Evolutionary conservation across 1,284 basidiomycete genomes (phyloP), one percentile per base, ranked within the genome.

Genomic region (Pterulicium gracile): DNA sequence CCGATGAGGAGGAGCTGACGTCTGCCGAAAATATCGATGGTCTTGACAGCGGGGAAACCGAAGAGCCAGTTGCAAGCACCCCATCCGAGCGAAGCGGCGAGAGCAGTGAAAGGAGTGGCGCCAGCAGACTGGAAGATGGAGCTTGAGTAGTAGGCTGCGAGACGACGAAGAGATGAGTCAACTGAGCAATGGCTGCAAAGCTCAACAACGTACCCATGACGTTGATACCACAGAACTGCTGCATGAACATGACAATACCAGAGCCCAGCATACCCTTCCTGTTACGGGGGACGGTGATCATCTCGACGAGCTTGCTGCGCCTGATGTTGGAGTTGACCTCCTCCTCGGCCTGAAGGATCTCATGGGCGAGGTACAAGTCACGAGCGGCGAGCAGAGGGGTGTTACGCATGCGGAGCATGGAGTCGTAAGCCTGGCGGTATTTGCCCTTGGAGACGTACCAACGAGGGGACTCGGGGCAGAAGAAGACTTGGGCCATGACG

Each of bases 21-120:
- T 27, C 80, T 69, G 13, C 80, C 80, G 51, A 78, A 81, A 0
- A 72, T 75, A 52, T 73, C 72, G 42, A 74, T 74, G 1, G 69
- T 70, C 61, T 64, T 27, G 18, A 40, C 43, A 20, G 22, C 15
- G 39, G 20, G 24, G 51, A 79, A 71, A 1, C 79, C 79, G 51
- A 80, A 81, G 1, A 79, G 13, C 66, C 72, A 79, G 50, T 79
- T 82, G 21, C 84, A 63, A 14, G 77, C 62, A 45, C 87, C 87
- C 51, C 82, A 88, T 1, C 87, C 87, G 57, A 77, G 71, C 0
- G 85, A 85, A 0, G 81, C 79, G 24, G 76, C 64, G 21, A 89
- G 64, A 0, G 82, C 73, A 1, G 69, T 55, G 32, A 63, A 64
- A 3, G 61, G 54, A 0, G 61, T 60, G 54, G 73, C 73, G 1